These are phyloP conservation scores for Articulospora tetracladia DNA, from an alignment of 495 filamentous ascomycete genomes.

Conservation along the genomic window DNA sequence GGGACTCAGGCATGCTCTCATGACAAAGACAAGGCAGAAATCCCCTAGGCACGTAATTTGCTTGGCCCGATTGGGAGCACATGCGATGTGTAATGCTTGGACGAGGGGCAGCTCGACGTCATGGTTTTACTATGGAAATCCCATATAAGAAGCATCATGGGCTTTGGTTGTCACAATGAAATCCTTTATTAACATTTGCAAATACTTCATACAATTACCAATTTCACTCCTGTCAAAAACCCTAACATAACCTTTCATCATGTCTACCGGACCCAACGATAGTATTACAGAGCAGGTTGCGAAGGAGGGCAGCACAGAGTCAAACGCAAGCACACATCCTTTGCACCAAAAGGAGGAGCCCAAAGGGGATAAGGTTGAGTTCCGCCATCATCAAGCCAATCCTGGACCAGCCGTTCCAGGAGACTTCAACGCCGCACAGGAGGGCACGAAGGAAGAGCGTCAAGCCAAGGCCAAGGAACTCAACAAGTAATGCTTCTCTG, in stretches of 20 bases:
- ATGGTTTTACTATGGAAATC: background rate
- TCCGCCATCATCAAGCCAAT: slow-evolving; percentile 41
- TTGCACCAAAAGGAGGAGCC: slow-evolving; percentile 21
- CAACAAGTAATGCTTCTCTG: slow-evolving; percentile 48
- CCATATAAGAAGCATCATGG: background rate
- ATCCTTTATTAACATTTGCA: no score
- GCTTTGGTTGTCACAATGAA: background rate
- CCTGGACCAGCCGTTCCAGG: slow-evolving; percentile 47
- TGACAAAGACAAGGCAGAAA: background rate
- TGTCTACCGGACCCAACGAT: slow-evolving; percentile 28
- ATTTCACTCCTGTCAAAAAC: no score
- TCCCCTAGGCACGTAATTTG: background rate
- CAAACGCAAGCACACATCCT: slow-evolving; percentile 22
- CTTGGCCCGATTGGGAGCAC: background rate
- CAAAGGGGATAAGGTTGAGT: slow-evolving; percentile 32
- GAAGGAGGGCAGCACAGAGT: slow-evolving; percentile 28
- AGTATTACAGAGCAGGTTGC: slow-evolving; percentile 27
- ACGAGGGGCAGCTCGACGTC: slow-evolving; percentile 4
- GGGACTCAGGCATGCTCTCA: no score
- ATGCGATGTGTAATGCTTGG: slow-evolving; percentile 2
- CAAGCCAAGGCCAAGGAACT: slow-evolving; percentile 58
- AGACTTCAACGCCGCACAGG: slow-evolving; percentile 40
- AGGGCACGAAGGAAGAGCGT: slow-evolving; percentile 65
- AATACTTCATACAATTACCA: no score
- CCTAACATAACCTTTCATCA: slow-evolving; percentile 8